These are phyloP conservation scores for Areca catechu DNA, from an alignment of 176 grass and related monocot species.

Conservation along the genomic window DNA sequence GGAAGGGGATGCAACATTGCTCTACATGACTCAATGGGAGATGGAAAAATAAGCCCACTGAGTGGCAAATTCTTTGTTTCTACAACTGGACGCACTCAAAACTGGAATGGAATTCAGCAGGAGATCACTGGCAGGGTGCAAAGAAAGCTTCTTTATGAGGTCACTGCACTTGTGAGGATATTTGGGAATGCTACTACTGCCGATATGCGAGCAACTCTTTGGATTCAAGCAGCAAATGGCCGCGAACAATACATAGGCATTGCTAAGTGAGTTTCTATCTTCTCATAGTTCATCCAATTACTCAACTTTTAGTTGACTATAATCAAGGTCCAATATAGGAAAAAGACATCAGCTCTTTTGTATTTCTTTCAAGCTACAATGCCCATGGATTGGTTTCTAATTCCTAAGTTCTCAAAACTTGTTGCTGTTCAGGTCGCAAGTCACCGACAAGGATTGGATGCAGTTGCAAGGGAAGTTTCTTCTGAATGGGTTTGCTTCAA, in stretches of 20 bases:
- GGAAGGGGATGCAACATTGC: slow-evolving; percentile 76
- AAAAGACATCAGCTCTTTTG: too few species aligned
- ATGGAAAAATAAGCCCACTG: slow-evolving; percentile 53
- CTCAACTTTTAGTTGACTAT: too few species aligned
- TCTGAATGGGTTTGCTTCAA: slow-evolving; percentile 47
- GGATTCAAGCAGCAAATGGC: slow-evolving; percentile 45
- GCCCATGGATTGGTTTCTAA: too few species aligned
- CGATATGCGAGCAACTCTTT: slow-evolving; percentile 52
- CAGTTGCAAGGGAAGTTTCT: slow-evolving; percentile 78
- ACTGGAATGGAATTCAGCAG: slow-evolving; percentile 74
- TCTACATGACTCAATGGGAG: slow-evolving; percentile 62
- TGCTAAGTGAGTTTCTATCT: slow-evolving; percentile 36
- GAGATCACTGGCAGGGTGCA: slow-evolving; percentile 64
- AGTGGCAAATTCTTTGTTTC: slow-evolving; percentile 70
- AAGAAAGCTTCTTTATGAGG: slow-evolving; percentile 57
- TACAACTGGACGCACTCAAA: slow-evolving; percentile 56
- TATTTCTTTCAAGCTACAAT: too few species aligned
- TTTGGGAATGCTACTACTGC: slow-evolving; percentile 24
- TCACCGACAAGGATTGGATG: slow-evolving; percentile 69
- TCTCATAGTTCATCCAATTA: too few species aligned
- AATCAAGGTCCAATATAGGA: too few species aligned
- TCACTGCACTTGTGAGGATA: slow-evolving; percentile 50
- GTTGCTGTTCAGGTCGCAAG: slow-evolving; percentile 29
- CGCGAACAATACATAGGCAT: slow-evolving; percentile 72
- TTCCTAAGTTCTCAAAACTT: too few species aligned